phyloP scores from a whole-genome alignment of 768 basidiomycete genomes.

The Ramaria rubella region DNA sequence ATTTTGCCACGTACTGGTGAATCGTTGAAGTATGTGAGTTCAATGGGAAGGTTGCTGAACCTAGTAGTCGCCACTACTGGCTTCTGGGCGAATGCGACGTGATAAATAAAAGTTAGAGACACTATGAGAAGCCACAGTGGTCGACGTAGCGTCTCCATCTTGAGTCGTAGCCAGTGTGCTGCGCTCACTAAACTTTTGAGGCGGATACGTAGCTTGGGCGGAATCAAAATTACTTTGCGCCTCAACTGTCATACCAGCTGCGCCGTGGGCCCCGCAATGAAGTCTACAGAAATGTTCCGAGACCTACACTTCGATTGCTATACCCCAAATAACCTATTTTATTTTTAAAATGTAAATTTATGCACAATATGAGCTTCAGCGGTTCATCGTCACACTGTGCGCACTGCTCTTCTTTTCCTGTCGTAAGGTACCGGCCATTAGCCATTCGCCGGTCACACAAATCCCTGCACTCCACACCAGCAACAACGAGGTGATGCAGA shows the following conservation, averaged over 20 bases:
- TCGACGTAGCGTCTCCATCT: conserved; percentile 2
- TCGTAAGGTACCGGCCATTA: conserved; percentile 37
- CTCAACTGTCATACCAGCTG: too few species aligned
- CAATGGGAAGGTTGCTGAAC: conserved; percentile 68
- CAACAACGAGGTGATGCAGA: conserved; percentile 74
- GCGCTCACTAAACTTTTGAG: neutral
- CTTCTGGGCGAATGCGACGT: conserved; percentile 2
- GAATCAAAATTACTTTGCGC: neutral
- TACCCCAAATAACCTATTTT: too few species aligned
- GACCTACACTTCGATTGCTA: too few species aligned
- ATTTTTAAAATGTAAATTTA: too few species aligned
- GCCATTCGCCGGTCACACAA: conserved; percentile 61
- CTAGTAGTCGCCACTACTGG: conserved; percentile 24
- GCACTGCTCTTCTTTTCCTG: neutral
- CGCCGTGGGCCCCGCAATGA: too few species aligned
- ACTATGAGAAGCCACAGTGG: neutral
- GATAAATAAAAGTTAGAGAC: neutral
- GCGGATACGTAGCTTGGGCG: neutral
- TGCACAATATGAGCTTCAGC: too few species aligned
- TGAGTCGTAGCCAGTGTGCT: neutral
- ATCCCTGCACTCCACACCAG: conserved; percentile 76
- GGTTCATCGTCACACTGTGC: too few species aligned
- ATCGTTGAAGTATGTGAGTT: conserved; percentile 91
- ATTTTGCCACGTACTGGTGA: conserved; percentile 52
- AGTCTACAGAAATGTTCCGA: too few species aligned